A percentile compares a stretch with the other conserved stretches of the same genome.
phyloP scores from a whole-genome alignment of 805 yeast genomes.

The Helenozyma rhizophorensis region DNA sequence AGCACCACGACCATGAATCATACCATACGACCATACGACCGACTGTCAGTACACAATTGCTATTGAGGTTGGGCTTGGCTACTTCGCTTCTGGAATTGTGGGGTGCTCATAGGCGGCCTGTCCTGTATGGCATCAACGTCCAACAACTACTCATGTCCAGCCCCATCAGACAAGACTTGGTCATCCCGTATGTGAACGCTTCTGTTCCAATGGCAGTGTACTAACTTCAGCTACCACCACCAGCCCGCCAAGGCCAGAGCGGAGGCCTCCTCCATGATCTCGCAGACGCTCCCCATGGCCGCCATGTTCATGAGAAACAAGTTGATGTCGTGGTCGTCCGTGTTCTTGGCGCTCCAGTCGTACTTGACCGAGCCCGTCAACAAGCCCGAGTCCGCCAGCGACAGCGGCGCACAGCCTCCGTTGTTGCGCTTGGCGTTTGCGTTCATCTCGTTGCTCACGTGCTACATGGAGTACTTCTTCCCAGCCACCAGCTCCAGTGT shows the following conservation, averaged over 20 bases:
- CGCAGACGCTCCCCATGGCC: conserved; percentile 63
- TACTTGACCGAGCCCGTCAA: conserved; percentile 42
- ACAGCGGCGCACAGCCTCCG: conserved; percentile 38
- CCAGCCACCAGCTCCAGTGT: conserved; percentile 38
- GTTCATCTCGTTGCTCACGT: conserved; percentile 44
- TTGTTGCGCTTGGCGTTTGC: conserved; percentile 44
- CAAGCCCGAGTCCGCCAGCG: conserved; percentile 22
- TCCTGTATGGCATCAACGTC: too few species aligned
- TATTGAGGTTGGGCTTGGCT: too few species aligned
- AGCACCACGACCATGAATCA: neutral
- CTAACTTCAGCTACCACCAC: conserved; percentile 39
- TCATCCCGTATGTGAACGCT: conserved; percentile 1
- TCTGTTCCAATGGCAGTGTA: neutral
- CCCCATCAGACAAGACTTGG: conserved; percentile 4
- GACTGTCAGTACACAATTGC: too few species aligned
- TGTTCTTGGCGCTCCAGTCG: conserved; percentile 47
- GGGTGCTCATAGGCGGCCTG: too few species aligned
- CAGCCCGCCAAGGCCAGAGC: conserved; percentile 44
- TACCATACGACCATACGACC: too few species aligned
- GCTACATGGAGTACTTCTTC: conserved; percentile 50
- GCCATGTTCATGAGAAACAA: conserved; percentile 62
- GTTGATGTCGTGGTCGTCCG: conserved; percentile 52
- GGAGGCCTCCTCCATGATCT: conserved; percentile 43
- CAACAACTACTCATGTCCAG: neutral
- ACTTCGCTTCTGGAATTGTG: too few species aligned